Evolutionary conservation across 2,329 filamentous ascomycete species (phyloP).

Genomic region (Bipolaris gigantea): DNA sequence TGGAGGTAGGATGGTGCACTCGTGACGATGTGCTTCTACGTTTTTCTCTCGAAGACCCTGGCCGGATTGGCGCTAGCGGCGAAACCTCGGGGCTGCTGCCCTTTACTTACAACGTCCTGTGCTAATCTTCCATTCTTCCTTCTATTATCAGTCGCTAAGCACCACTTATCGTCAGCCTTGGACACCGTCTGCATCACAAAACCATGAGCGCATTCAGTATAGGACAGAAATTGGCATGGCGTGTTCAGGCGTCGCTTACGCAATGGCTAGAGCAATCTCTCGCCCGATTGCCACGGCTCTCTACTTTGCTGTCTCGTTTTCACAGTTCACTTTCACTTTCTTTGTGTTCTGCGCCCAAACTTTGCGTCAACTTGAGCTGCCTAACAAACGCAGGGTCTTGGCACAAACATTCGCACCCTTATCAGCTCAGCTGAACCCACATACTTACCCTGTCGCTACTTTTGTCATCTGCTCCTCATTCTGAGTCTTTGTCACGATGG

Average conservation of each 20-base stretch:
- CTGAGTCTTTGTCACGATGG: conserved; percentile 5
- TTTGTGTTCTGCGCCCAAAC: neutral
- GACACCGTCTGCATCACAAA: neutral
- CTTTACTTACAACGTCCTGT: conserved; percentile 1
- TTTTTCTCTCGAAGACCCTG: conserved; percentile 28
- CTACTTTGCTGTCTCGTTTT: neutral
- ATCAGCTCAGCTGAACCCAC: neutral
- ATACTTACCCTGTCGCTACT: neutral
- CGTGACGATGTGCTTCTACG: conserved; percentile 36
- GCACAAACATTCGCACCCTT: neutral
- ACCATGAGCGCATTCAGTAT: too few species aligned
- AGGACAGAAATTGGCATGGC: too few species aligned
- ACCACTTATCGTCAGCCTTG: neutral
- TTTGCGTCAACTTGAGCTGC: neutral
- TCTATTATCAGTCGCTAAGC: neutral
- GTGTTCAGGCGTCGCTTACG: too few species aligned
- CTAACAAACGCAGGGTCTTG: conserved; percentile 1
- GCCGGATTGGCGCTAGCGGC: conserved; percentile 19
- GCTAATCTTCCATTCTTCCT: neutral
- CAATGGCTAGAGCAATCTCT: too few species aligned
- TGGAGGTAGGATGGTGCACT: conserved; percentile 18
- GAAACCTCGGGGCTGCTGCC: conserved; percentile 18
- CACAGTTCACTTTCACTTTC: conserved; percentile 1
- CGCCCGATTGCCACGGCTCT: neutral
- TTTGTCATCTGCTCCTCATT: neutral